Base-by-base conservation (phyloP, 1,139 yeast species). In the Williopsis jadinii region DNA sequence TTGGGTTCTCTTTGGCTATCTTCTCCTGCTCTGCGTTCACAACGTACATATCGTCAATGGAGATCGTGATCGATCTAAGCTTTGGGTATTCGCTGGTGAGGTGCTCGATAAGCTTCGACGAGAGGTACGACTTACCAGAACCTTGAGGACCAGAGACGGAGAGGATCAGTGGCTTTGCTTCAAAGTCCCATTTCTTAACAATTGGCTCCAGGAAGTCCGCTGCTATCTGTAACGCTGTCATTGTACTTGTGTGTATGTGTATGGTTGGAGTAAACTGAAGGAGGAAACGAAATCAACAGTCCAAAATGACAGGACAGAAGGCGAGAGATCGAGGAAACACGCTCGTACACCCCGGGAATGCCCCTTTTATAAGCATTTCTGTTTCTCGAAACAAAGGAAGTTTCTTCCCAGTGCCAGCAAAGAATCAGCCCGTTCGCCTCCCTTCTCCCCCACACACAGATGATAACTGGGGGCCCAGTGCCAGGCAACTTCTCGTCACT, bases 111-210 rank as follows among this genome's bases (percentile, higher is more conserved):
- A 84, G 61, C 30, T 68, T 61, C 2, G 62, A 58, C 0, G 90
- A 74, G 11, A 83, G 67, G 41, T 77, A 84, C 3, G 95, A 77
- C 60, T 90, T 90, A 0, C 97, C 97, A 2, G 94, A 82, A 0
- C 97, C 97, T 58, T 90, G 97, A 0, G 95, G 95, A 0, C 97
- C 97, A 38, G 84, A 77, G 3, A 87, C 60, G 1, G 92, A 92
- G 3, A 87, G 57, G 5, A 86, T 64, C 29, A 82, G 54, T 2
- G 92, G 86, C 32, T 47, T 53, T 8, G 44, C 33, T 5, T 30
- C 11, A 32, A 41, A 47, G 36, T 41, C 34, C 50, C 50, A 45
- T 3, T 27, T 19, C 5, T 13, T 11, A 11, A 47, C 12, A 19
- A 44, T 41, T n/a, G 46, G 48, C 2, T 37, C 13, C 3, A 47